Base-by-base conservation (phyloP, 768 basidiomycete species). In the Tricholoma furcatifolium region DNA sequence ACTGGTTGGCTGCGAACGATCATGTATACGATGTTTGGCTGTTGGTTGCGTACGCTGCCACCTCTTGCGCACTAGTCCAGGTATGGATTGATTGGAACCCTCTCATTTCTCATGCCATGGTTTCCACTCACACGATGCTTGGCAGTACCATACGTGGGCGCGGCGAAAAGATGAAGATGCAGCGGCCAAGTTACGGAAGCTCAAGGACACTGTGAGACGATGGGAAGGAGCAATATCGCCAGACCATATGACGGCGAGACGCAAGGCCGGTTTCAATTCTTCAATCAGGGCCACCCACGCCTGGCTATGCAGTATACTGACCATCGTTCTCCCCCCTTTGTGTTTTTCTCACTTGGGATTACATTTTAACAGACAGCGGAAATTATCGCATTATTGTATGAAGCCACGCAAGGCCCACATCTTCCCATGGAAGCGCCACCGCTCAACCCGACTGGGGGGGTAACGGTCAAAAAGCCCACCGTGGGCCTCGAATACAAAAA, bases 221-320 rank as follows among this genome's bases (percentile, higher is more conserved):
- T 98, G 94, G 93, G 95, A 96, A 68, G 81, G 77, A 50, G 81
- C 89, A 0, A 80, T 94, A 53, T 90, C 88, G 54, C 87, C 90
- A 43, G 94, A 97, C 59, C 94, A 98, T 70, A 95, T 95, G 92
- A 92, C 90, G 38, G 86, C 90, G 17, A 82, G 93, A 71, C 84
- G 93, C 58, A 96, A 96, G 86, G 92, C 76, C 56, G 60, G 79
- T 71, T 58, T 58, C 48, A 51, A 54, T 68, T 63, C 61, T 61
- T 58, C 27, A 36, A 27, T 5, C 30, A 38, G 44, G 47, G 51
- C 43, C n/a, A 36, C n/a, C 32, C 36, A 31, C 43, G 58, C 47
- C 39, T 55, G 18, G 41, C 42, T 23, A 23, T 21, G 31, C 53
- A 50, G 12, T 10, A 54, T 50, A 40, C 53, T 50, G 41, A 54